Base-by-base conservation (phyloP, 1,139 yeast genomes). In the Lodderomyces theae region DNA sequence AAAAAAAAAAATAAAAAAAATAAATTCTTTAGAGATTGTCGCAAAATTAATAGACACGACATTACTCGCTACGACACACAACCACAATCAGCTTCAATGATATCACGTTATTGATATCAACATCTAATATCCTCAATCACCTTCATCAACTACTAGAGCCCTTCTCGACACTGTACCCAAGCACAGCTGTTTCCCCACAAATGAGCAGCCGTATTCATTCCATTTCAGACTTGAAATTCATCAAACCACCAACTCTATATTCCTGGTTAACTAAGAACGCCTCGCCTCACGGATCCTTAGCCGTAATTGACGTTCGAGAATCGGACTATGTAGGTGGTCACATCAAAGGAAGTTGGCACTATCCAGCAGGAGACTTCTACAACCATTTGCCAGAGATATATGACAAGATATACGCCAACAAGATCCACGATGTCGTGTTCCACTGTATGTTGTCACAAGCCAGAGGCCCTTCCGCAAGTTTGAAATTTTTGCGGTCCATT, bases 381-480 rank as follows among this genome's bases (percentile, higher is more conserved):
- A 56, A 61, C 11, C 60, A 61, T 2, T 55, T 79, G 31, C 69
- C 74, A 2, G 66, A 72, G 17, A 64, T 84, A 16, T 60, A 70
- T 22, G 50, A 62, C 12, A 50, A 62, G 17, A 54, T 79, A 11
- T 42, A 51, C 18, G 59, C 60, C 4, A 56, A 62, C 8, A 57
- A 60, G 5, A 60, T 67, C 10, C 67, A 73, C 40, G 77, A 77
- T 43, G 81, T 89, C 0, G 84, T 92, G 1, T 90, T 92, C 65
- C 96, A 90, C 59, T 92, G 97, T 62, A 90, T 89, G 30, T 70
- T 86, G 34, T 83, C 94, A 2, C 97, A 90, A 61, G 94, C 82
- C 44, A 69, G 97, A 37, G 97, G 97, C 0, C 97, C 97, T 0
- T 69, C 86, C 7, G 77, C 95, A 2, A 89, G 97, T 0, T 66